Conservation (phyloP, 176 grass and related monocot species). For the Lolium rigidum region DNA sequence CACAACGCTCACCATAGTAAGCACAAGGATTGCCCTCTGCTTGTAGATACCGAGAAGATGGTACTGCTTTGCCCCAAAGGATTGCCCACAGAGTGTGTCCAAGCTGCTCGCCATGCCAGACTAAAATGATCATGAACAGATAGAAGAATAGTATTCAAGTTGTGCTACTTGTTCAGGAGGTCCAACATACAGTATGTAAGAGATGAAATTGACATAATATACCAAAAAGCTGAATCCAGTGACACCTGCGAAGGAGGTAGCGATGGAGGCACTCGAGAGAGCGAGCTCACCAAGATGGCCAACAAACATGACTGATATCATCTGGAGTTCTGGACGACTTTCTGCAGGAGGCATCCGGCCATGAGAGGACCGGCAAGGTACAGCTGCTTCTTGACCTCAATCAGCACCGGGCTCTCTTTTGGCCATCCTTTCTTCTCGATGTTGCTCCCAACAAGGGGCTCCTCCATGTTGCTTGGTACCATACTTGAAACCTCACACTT, state of each 20-base stretch:
- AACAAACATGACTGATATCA: conserved; percentile 57
- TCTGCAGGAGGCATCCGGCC: conserved; percentile 51
- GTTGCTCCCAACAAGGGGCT: conserved; percentile 33
- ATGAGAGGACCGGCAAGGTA: conserved; percentile 53
- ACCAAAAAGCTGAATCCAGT: conserved; percentile 59
- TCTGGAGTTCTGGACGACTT: conserved; percentile 52
- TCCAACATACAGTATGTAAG: neutral
- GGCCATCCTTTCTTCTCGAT: neutral
- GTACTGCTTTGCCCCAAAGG: conserved; percentile 69
- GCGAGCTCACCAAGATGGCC: conserved; percentile 56
- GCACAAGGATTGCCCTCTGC: conserved; percentile 73
- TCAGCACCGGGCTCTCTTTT: conserved; percentile 21
- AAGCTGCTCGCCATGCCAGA: conserved; percentile 57
- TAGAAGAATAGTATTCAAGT: neutral
- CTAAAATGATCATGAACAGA: conserved; percentile 14
- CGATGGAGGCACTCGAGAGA: conserved; percentile 58
- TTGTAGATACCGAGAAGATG: conserved; percentile 67
- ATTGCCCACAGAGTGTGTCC: conserved; percentile 71
- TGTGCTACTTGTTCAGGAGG: neutral
- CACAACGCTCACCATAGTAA: conserved; percentile 55
- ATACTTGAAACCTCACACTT: neutral
- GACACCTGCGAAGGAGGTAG: conserved; percentile 57
- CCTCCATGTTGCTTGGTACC: conserved; percentile 33
- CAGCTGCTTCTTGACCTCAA: conserved; percentile 45
- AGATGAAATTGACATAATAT: neutral